Percentiles rank a stretch among this genome's conserved stretches.
These are phyloP conservation scores for Fraxinus americana DNA, from an alignment of 257 asterid genomes.

Conservation along the genomic window DNA sequence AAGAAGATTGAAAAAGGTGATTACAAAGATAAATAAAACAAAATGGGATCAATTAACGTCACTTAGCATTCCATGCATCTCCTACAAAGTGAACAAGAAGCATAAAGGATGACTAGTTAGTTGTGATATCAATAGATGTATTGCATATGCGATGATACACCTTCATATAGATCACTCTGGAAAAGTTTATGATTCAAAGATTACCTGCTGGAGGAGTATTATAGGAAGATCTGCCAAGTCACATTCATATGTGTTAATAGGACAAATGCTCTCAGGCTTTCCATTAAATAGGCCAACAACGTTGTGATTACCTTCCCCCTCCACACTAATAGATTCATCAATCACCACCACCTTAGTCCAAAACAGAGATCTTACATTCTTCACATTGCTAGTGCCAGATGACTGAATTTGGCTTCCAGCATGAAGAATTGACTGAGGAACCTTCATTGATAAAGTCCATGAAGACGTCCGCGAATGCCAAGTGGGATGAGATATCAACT, in stretches of 20 bases:
- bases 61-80: neutral
- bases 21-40: neutral
- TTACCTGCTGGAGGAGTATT: conserved; percentile 89
- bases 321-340: conserved; percentile 85
- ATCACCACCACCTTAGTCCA: conserved; percentile 79
- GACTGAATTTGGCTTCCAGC: conserved; percentile 58
- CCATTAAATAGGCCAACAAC: conserved; percentile 88
- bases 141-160: conserved; percentile 3
- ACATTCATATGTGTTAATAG: conserved; percentile 74
- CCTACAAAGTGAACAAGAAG: conserved; percentile 10
- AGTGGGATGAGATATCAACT: conserved; percentile 79
- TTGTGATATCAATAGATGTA: neutral
- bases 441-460: conserved; percentile 83
- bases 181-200: conserved; percentile 19
- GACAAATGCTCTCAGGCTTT: conserved; percentile 47
- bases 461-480: conserved; percentile 96
- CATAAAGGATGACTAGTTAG: neutral
- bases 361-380: conserved; percentile 62
- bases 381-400: conserved; percentile 36
- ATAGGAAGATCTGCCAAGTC: conserved; percentile 87
- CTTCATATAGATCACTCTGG: conserved; percentile 1
- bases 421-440: conserved; percentile 75
- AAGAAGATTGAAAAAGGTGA: neutral
- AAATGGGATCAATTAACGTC: conserved; percentile 3
- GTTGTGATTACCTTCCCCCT: conserved; percentile 96